A percentile compares a stretch with the other conserved stretches of the same genome.
phyloP scores from a whole-genome alignment of 305 asterid species.

The Fraxinus velutina region DNA sequence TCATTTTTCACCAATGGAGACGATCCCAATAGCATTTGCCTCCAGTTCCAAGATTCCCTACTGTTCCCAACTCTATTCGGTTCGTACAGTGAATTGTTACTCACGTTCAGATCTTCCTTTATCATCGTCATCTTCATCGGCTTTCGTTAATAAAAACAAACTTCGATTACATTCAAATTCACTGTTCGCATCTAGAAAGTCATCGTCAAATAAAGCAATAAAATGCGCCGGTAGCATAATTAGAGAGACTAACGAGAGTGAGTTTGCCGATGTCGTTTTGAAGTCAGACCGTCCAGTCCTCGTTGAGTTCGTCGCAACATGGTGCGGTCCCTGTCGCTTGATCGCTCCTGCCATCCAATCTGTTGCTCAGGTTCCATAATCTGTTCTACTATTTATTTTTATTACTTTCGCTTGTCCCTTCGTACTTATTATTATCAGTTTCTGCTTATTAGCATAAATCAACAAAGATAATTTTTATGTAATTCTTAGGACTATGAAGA shows the following conservation, averaged over 20 bases:
- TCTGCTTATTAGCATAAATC: background rate
- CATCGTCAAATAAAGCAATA: constrained; percentile 26
- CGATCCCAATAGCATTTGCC: constrained; percentile 24
- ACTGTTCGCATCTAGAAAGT: constrained; percentile 27
- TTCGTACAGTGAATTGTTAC: constrained; percentile 21
- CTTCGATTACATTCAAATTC: background rate
- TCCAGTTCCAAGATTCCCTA: constrained; percentile 16
- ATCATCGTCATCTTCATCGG: constrained; percentile 12
- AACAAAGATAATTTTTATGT: background rate
- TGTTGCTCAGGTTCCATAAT: constrained; percentile 55
- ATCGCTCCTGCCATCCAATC: constrained; percentile 66
- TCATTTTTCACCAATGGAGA: background rate
- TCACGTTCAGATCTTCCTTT: background rate
- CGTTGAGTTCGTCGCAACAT: constrained; percentile 83
- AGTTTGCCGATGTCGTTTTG: constrained; percentile 66
- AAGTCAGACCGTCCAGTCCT: constrained; percentile 77
- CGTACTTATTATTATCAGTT: background rate
- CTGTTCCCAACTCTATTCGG: constrained; percentile 21
- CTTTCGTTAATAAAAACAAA: background rate
- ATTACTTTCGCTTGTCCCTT: background rate
- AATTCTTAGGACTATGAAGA: constrained; percentile 63
- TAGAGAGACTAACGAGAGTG: constrained; percentile 47
- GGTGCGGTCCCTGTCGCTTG: constrained; percentile 97
- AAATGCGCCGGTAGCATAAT: constrained; percentile 37
- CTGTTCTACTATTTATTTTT: background rate